Percentiles rank a stretch among this genome's conserved stretches.
Conservation (phyloP, 768 basidiomycete species). For the Rhodosporidiobolus sp. region DNA sequence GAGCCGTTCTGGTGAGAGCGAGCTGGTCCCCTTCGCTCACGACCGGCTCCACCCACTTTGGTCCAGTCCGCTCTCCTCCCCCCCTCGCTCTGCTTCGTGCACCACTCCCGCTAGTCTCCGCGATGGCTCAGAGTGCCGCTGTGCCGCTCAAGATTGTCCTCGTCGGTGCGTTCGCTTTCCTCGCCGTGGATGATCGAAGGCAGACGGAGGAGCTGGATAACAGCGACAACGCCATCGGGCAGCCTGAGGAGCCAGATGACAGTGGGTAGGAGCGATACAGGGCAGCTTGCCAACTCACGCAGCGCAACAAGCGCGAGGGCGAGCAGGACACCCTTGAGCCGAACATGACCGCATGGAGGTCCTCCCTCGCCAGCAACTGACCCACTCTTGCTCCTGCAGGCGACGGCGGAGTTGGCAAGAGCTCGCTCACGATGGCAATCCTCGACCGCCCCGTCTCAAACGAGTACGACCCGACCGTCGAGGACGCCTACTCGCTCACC, state of each 20-base stretch:
- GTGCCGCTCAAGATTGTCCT: constrained; percentile 28
- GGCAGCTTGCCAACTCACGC: not conserved
- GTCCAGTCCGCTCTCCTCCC: not conserved
- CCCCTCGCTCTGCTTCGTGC: not conserved
- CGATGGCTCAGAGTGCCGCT: not conserved
- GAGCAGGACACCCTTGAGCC: not conserved
- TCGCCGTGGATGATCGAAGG: not conserved
- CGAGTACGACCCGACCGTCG: constrained; percentile 32
- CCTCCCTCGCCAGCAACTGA: not conserved
- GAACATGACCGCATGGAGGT: not conserved
- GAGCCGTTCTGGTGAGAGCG: no score
- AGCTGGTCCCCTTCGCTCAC: no score
- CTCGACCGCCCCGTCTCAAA: constrained; percentile 20
- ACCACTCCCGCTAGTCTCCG: no score
- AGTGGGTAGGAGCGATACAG: not conserved
- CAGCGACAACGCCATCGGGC: not conserved
- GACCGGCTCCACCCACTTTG: no score
- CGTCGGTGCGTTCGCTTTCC: constrained; percentile 18
- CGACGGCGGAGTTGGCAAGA: constrained; percentile 38
- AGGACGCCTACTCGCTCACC: constrained; percentile 20
- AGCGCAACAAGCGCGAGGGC: not conserved
- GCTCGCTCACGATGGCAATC: constrained; percentile 20
- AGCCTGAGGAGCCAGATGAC: not conserved
- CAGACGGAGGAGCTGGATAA: not conserved
- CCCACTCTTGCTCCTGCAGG: constrained; percentile 1